Percentiles rank a stretch among this genome's conserved stretches.
Evolutionary conservation across 441 rosid genomes (phyloP).

Genomic region (Biscutella auriculata): DNA sequence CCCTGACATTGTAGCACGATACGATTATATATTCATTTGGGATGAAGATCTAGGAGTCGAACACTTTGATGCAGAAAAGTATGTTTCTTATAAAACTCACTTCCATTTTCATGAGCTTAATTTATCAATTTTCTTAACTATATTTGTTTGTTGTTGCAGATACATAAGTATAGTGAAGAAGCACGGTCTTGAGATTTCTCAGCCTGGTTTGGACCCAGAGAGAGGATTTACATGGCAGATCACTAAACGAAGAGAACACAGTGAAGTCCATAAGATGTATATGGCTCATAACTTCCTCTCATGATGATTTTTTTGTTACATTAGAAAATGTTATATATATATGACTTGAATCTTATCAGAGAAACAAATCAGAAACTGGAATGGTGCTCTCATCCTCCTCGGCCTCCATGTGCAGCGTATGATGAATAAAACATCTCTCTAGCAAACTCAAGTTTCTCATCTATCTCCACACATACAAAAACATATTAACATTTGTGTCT

Average conservation of each 20-base stretch:
- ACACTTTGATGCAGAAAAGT: conserved; percentile 85
- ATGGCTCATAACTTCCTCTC: conserved; percentile 11
- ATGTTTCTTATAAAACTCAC: conserved; percentile 19
- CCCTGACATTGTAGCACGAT: conserved; percentile 86
- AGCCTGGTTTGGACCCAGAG: conserved; percentile 90
- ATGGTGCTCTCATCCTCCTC: conserved; percentile 67
- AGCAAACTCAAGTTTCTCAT: background rate
- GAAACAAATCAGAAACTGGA: conserved; percentile 66
- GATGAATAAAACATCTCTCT: conserved; percentile 13
- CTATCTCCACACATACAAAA: background rate
- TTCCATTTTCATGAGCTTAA: background rate
- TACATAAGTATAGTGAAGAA: conserved; percentile 70
- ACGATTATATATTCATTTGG: conserved; percentile 96
- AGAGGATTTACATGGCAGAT: conserved; percentile 85
- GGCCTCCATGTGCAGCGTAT: conserved; percentile 99
- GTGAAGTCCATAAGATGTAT: conserved; percentile 77
- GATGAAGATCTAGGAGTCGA: conserved; percentile 96
- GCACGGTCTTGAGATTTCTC: conserved; percentile 86
- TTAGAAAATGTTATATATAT: background rate
- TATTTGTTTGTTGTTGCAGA: conserved; percentile 26
- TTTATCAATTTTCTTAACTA: background rate
- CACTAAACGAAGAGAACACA: conserved; percentile 79
- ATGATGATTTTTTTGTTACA: background rate
- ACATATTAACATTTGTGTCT: background rate
- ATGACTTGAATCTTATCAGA: conserved; percentile 29